Conservation (phyloP, 2,329 filamentous ascomycete genomes). For the Leptodontidium sp. region DNA sequence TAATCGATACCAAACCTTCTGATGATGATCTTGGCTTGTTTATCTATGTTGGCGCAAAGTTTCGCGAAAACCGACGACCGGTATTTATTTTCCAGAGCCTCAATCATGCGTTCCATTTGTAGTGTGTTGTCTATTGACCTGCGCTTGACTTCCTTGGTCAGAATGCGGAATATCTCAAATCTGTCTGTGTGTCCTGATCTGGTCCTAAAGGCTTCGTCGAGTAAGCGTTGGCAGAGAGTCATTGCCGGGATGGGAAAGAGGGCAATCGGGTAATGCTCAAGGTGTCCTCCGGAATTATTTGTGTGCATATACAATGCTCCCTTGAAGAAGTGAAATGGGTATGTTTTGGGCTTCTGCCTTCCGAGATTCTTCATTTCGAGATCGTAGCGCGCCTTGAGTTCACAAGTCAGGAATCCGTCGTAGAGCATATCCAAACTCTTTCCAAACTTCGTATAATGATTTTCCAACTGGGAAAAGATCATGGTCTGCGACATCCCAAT, state of each 20-base stretch:
- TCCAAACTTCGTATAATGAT: background rate
- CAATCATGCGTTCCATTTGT: background rate
- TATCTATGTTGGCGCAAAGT: background rate
- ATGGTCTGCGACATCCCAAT: background rate
- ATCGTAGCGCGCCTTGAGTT: conserved; percentile 10
- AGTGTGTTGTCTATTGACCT: background rate
- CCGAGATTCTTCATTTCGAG: background rate
- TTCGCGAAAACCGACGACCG: background rate
- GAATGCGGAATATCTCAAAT: background rate
- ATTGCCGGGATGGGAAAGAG: background rate
- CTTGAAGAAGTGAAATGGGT: background rate
- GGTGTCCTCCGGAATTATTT: too few species aligned
- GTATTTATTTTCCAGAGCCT: background rate
- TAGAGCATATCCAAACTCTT: background rate
- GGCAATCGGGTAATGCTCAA: background rate
- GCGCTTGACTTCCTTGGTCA: background rate
- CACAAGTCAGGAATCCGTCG: background rate
- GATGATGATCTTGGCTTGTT: conserved; percentile 1
- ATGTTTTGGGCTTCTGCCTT: background rate
- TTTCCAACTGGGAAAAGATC: background rate
- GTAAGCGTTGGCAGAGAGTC: background rate
- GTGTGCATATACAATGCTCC: background rate
- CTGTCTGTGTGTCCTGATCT: conserved; percentile 4
- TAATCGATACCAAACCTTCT: conserved; percentile 2
- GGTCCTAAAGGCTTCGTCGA: background rate